Conservation (phyloP, 108 stramenopile species). For the Nannochloropsis salina region DNA sequence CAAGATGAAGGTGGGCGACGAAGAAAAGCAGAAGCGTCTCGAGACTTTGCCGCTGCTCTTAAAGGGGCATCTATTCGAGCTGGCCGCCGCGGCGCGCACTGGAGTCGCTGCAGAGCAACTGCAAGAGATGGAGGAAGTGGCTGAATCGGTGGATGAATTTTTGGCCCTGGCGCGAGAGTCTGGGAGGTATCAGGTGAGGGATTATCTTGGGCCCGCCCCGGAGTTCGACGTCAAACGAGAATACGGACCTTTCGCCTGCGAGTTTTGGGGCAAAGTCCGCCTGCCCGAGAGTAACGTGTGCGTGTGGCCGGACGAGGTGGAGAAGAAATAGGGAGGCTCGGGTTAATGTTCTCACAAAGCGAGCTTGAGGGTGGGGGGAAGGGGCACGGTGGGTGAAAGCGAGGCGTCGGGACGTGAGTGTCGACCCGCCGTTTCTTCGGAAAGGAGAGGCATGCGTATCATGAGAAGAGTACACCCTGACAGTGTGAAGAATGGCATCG, state of each 20-base stretch:
- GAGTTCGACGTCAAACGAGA: neutral
- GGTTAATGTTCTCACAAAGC: no score
- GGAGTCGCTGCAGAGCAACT: neutral
- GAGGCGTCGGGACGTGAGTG: neutral
- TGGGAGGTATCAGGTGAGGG: neutral
- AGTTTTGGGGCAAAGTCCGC: neutral
- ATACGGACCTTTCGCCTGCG: neutral
- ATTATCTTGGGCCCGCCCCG: neutral
- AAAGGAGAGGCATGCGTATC: no score
- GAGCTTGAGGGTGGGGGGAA: neutral
- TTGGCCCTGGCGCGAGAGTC: neutral
- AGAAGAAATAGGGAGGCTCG: neutral
- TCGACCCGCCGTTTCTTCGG: no score
- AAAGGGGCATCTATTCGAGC: conserved; percentile 6
- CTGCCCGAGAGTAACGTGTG: conserved; percentile 4
- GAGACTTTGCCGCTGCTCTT: neutral
- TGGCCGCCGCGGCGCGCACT: neutral
- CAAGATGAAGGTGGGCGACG: neutral
- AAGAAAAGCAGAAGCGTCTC: neutral
- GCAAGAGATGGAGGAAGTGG: conserved; percentile 19
- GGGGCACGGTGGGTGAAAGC: neutral
- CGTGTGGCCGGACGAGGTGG: neutral
- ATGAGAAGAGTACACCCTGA: no score
- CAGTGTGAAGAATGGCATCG: no score
- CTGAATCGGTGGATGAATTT: conserved; percentile 5